phyloP scores from a whole-genome alignment of 2,329 filamentous ascomycete species.

The Ambrosiella beaveri region DNA sequence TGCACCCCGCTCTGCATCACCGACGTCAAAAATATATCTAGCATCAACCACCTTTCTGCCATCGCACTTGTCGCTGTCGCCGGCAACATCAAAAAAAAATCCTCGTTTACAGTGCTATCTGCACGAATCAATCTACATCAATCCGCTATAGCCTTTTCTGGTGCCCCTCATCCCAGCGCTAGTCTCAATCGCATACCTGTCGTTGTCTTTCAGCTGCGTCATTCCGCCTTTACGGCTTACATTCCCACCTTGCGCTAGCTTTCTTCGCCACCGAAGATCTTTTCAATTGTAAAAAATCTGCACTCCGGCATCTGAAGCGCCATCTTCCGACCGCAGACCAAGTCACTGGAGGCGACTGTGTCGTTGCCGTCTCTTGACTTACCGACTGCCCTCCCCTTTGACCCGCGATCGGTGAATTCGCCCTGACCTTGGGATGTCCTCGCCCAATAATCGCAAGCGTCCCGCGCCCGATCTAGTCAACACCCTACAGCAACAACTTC shows the following conservation, averaged over 20 bases:
- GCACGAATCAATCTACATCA: too few relatives aligned
- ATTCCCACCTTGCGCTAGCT: neutral
- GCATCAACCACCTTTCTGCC: neutral
- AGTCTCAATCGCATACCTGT: neutral
- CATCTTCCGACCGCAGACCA: neutral
- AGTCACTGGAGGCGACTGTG: neutral
- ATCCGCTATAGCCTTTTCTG: too few relatives aligned
- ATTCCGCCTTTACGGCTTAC: neutral
- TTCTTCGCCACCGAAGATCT: neutral
- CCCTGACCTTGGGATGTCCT: conserved; percentile 5
- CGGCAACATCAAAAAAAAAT: too few relatives aligned
- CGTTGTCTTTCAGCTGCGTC: neutral
- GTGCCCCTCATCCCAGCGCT: too few relatives aligned
- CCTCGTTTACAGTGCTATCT: too few relatives aligned
- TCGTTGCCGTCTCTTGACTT: neutral
- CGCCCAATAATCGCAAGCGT: conserved; percentile 12
- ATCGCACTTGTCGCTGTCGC: too few relatives aligned
- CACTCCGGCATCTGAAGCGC: neutral
- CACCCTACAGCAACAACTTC: conserved; percentile 14
- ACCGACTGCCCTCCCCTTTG: neutral
- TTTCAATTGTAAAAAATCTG: neutral
- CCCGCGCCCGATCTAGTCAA: conserved; percentile 8
- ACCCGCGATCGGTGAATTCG: neutral
- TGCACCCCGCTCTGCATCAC: neutral
- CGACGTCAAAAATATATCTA: neutral